Evolutionary conservation across 1,139 yeast species (phyloP), one percentile per base, ranked within the genome.

Genomic region (Candida sp.): DNA sequence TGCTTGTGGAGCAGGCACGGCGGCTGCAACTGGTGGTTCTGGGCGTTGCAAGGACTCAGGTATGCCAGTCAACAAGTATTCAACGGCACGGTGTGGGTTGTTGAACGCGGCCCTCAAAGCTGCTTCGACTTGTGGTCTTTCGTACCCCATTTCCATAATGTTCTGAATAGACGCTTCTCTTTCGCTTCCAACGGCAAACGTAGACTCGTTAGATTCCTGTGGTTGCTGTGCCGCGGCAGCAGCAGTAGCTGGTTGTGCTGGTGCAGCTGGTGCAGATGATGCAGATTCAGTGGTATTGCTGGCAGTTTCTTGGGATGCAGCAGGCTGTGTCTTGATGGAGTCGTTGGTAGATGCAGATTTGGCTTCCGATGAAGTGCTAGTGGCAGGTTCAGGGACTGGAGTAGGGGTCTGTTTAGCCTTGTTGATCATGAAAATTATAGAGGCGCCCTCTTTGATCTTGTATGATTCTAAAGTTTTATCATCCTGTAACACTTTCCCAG

Each of bases 51-150:
- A 72, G 47, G 80, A 70, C 59, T 88, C 94, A 37, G 98, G 98
- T 49, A 94, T 85, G 4, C 98, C 98, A 42, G 93, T 90, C 60
- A 94, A 75, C 52, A 94, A 78, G 68, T 94, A 93, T 67, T 96
- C 99, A 5, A 93, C 98, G 0, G 99, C 99, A 63, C 99, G 86
- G 66, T 94, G 98, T 27, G 99, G 99, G 71, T 94, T 93, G 72
- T 94, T 94, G 73, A 86, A 94, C 0, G 99, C 98, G 17, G 98
- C 97, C 63, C 96, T 84, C 67, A 94, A 78, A 0, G 99, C 99
- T 41, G 85, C 82, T 70, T 91, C 96, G 30, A 91, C 98, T 66
- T 90, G 90, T 5, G 84, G 80, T 61, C 97, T 85, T 48, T 89
- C 92, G 67, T 91, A 96, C 11, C 99, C 99, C 98, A 94, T 92